Conservation (phyloP, 1,284 basidiomycete species). For the Athelia sp. region DNA sequence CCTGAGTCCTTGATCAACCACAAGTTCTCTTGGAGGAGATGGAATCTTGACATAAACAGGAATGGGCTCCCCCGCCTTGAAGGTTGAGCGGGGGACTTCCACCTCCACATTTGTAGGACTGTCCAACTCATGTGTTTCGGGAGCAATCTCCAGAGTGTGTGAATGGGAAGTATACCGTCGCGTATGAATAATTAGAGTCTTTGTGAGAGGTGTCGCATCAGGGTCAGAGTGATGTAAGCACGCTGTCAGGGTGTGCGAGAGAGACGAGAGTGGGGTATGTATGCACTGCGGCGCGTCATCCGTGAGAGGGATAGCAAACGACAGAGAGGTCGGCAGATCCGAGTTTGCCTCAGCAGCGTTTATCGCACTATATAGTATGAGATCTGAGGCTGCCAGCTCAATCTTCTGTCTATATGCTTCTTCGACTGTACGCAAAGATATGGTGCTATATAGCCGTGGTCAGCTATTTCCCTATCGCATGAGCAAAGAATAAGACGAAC, state of each 20-base stretch:
- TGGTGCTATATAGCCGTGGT: constrained; percentile 38
- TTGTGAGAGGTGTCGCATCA: constrained; percentile 36
- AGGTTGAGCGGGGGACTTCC: constrained; percentile 66
- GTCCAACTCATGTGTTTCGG: constrained; percentile 52
- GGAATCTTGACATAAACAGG: constrained; percentile 76
- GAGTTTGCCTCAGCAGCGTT: constrained; percentile 22
- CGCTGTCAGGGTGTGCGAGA: constrained; percentile 63
- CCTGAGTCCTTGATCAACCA: constrained; percentile 61
- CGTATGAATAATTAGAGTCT: constrained; percentile 63
- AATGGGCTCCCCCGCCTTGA: constrained; percentile 62
- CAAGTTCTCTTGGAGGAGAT: constrained; percentile 56
- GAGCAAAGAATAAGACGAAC: constrained; percentile 42
- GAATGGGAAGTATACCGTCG: constrained; percentile 67
- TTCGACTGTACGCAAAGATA: constrained; percentile 66
- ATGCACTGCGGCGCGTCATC: constrained; percentile 74
- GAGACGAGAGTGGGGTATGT: constrained; percentile 61
- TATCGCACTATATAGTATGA: constrained; percentile 44
- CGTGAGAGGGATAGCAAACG: constrained; percentile 72
- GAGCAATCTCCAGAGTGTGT: constrained; percentile 45
- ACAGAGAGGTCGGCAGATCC: constrained; percentile 56
- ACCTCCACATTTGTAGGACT: constrained; percentile 62
- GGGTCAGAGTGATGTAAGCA: constrained; percentile 50
- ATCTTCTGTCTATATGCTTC: constrained; percentile 52
- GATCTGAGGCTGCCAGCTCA: constrained; percentile 53
- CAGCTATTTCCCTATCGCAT: constrained; percentile 3